Conservation (phyloP, 148 eudicot genomes). For the Heliamphora exappendiculata region DNA sequence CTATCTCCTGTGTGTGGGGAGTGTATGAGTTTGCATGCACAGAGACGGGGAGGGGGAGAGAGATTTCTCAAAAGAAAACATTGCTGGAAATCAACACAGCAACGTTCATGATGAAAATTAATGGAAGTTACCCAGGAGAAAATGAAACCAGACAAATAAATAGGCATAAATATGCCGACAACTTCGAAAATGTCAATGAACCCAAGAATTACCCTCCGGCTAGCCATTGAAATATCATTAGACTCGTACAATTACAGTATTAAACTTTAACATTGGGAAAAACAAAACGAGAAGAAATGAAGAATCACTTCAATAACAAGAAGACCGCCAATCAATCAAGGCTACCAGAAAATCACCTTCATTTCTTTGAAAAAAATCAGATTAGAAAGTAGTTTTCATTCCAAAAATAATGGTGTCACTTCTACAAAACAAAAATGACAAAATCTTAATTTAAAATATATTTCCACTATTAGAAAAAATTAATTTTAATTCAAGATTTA, state of each 20-base stretch:
- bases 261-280: background rate
- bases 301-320: background rate
- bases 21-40: background rate
- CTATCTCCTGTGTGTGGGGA: background rate
- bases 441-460: background rate
- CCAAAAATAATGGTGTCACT: background rate
- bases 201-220: background rate
- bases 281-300: background rate
- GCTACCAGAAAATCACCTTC: background rate
- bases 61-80: background rate
- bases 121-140: background rate
- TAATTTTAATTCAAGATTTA: background rate
- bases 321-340: background rate
- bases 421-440: background rate
- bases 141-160: background rate
- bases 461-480: background rate
- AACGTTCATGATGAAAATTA: background rate
- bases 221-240: background rate
- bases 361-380: background rate
- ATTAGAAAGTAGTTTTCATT: background rate
- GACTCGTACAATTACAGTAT: background rate
- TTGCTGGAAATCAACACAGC: slow-evolving; percentile 1
- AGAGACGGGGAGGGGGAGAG: background rate
- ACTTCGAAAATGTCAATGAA: background rate
- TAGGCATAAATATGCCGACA: background rate